Percentiles rank a stretch among this genome's conserved stretches.
Evolutionary conservation across 352 stramenopile species (phyloP).

Genomic region (Phytophthora megakarya): DNA sequence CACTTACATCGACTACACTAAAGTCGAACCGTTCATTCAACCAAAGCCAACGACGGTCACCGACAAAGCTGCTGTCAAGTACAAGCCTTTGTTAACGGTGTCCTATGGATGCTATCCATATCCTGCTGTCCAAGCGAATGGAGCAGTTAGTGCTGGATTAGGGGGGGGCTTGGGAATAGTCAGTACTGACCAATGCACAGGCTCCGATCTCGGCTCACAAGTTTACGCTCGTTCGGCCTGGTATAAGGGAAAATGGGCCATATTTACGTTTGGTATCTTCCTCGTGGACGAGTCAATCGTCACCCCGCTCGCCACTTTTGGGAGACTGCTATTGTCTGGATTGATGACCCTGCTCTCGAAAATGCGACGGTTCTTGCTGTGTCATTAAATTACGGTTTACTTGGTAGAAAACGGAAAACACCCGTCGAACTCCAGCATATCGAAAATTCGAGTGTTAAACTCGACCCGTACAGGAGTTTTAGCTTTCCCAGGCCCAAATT

Average conservation of each 20-base stretch:
- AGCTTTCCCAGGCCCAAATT: no score
- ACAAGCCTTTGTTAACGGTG: constrained; percentile 14
- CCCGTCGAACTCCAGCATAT: no score
- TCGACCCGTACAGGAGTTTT: no score
- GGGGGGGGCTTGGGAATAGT: neutral
- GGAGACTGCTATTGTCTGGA: constrained; percentile 2
- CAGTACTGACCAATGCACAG: constrained; percentile 15
- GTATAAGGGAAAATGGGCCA: constrained; percentile 27
- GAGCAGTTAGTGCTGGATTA: constrained; percentile 4
- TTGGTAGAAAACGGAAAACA: no score
- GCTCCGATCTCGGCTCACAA: constrained; percentile 20
- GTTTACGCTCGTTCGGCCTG: constrained; percentile 26
- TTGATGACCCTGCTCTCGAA: no score
- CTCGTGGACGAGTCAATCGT: constrained; percentile 32
- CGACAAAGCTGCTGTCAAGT: constrained; percentile 19
- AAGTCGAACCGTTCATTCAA: constrained; percentile 17
- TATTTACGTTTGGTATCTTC: constrained; percentile 49
- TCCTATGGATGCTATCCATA: constrained; percentile 19
- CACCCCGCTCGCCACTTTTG: no score
- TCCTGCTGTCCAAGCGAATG: constrained; percentile 12
- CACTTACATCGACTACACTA: constrained; percentile 14
- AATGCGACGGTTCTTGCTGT: neutral
- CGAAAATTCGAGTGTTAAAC: no score
- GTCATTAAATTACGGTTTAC: no score
- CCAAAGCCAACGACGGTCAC: constrained; percentile 4